Conservation (phyloP, 257 asterid species). For the Solanum phureja region DNA sequence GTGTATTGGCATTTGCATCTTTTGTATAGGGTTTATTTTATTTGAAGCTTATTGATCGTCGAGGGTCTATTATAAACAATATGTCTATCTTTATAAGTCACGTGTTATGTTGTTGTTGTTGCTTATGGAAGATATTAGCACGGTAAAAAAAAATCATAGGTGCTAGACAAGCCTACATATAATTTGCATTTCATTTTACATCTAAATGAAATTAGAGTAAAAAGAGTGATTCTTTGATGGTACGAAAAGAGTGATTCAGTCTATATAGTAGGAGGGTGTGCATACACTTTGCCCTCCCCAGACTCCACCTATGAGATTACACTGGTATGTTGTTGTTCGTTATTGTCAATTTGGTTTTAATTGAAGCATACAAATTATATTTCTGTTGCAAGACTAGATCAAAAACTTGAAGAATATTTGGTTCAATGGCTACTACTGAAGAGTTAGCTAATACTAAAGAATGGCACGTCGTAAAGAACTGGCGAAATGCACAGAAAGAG, state of each 20-base stretch:
- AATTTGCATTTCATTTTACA: background rate
- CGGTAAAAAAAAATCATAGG: background rate
- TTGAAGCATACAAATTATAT: background rate
- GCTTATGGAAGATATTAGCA: too few relatives aligned
- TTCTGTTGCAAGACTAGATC: background rate
- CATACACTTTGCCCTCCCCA: background rate
- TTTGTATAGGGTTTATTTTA: background rate
- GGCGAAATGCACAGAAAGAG: slow-evolving; percentile 14
- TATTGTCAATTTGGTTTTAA: background rate
- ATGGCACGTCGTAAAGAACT: slow-evolving; percentile 11
- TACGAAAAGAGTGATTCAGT: background rate
- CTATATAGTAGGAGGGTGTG: background rate
- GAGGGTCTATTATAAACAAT: background rate
- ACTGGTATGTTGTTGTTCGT: background rate
- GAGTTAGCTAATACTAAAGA: slow-evolving; percentile 1
- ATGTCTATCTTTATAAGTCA: too few relatives aligned
- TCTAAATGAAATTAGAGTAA: background rate
- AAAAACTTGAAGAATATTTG: background rate
- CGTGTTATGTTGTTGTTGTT: too few relatives aligned
- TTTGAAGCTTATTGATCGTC: background rate
- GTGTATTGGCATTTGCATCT: background rate
- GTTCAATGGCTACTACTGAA: slow-evolving; percentile 16
- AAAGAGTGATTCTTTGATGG: too few relatives aligned
- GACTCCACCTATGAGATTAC: background rate
- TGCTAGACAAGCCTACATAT: background rate